These are phyloP conservation scores for Aspergillus sp. DNA, from an alignment of 2,329 filamentous ascomycete species.

Conservation along the genomic window DNA sequence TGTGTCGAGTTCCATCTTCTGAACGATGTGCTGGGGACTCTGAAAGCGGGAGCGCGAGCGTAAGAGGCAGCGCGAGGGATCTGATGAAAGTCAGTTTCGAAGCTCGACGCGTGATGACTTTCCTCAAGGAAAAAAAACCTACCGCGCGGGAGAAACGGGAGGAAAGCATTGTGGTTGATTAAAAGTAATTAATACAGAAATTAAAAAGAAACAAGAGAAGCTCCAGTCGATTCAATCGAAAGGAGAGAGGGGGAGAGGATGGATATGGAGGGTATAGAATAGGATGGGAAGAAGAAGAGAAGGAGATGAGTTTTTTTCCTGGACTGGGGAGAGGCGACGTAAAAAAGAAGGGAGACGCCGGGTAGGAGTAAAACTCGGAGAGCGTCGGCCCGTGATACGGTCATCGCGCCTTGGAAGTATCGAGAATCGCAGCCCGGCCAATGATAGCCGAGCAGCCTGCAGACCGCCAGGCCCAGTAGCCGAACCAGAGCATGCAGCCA, in stretches of 20 bases:
- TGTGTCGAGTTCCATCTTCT: slow-evolving; percentile 50
- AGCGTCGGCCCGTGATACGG: slow-evolving; percentile 23
- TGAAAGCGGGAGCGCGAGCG: slow-evolving; percentile 63
- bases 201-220: slow-evolving; percentile 23
- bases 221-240: slow-evolving; percentile 32
- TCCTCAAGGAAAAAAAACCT: slow-evolving; percentile 39
- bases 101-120: neutral
- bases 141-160: slow-evolving; percentile 71
- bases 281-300: slow-evolving; percentile 18
- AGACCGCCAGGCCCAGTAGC: slow-evolving; percentile 10
- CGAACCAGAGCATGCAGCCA: slow-evolving; percentile 4
- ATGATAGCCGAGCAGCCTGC: slow-evolving; percentile 11
- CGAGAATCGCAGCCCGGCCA: slow-evolving; percentile 18
- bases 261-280: slow-evolving; percentile 3
- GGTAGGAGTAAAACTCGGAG: slow-evolving; percentile 29
- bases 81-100: slow-evolving; percentile 38
- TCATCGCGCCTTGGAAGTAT: slow-evolving; percentile 27
- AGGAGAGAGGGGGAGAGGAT: slow-evolving; percentile 13
- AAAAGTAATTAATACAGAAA: slow-evolving; percentile 30
- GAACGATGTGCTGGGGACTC: slow-evolving; percentile 69
- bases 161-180: slow-evolving; percentile 60
- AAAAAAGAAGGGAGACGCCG: slow-evolving; percentile 25
- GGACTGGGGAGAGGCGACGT: slow-evolving; percentile 13
- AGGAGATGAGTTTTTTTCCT: slow-evolving; percentile 16
- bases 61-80: slow-evolving; percentile 72